These are phyloP conservation scores for Centaurea solstitialis DNA, from an alignment of 129 eudicot species.

Conservation along the genomic window DNA sequence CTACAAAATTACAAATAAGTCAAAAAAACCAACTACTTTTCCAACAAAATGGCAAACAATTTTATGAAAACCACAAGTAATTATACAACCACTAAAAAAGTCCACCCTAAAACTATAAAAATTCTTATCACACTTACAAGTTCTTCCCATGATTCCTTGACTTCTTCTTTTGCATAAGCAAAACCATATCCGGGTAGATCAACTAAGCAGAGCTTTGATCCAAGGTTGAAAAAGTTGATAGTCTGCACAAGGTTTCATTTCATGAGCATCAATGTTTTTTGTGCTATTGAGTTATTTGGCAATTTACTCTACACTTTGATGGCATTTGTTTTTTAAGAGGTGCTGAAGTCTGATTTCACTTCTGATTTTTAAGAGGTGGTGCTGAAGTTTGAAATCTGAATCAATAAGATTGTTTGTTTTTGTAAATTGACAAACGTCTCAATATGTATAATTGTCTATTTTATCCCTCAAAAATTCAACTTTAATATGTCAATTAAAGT, in stretches of 20 bases:
- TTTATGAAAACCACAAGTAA: background rate
- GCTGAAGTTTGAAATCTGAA: too few species aligned
- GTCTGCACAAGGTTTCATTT: conserved; percentile 50
- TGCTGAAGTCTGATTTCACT: too few species aligned
- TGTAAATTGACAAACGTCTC: too few species aligned
- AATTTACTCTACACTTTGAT: background rate
- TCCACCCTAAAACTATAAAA: background rate
- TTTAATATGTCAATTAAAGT: too few species aligned
- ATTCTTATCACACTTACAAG: conserved; percentile 58
- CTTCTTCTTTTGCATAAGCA: conserved; percentile 98
- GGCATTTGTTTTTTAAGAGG: too few species aligned
- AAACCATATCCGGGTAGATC: conserved; percentile 98
- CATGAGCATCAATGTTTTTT: background rate
- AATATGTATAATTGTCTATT: too few species aligned
- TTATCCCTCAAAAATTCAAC: too few species aligned
- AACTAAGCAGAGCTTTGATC: conserved; percentile 74
- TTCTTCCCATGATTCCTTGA: conserved; percentile 96
- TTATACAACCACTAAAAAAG: background rate
- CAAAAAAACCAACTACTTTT: background rate
- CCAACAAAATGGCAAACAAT: background rate
- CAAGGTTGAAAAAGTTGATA: conserved; percentile 86
- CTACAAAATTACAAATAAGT: conserved; percentile 35
- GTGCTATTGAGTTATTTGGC: background rate
- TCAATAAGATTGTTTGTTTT: too few species aligned
- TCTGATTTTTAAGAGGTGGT: too few species aligned